phyloP scores from a whole-genome alignment of 1,284 basidiomycete species.

The Tilletia horrida region DNA sequence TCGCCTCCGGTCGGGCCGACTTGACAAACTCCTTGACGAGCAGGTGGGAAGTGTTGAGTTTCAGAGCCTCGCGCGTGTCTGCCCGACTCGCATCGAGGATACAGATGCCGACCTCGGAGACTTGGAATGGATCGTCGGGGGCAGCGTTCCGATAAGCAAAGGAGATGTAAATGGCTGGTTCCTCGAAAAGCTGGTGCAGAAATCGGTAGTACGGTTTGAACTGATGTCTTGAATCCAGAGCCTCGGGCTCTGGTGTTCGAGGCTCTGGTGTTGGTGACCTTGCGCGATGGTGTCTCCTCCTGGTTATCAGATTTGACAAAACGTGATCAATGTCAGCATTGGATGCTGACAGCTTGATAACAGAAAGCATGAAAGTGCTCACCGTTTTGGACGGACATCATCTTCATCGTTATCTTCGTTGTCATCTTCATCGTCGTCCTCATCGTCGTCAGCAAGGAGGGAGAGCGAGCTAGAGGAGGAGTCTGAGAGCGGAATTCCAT shows the following conservation, averaged over 20 bases:
- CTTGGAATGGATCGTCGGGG: neutral
- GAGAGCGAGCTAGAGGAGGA: neutral
- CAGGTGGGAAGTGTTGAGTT: neutral
- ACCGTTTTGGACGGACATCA: neutral
- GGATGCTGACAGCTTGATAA: too few relatives aligned
- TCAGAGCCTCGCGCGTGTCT: neutral
- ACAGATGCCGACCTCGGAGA: constrained; percentile 5
- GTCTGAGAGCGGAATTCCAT: neutral
- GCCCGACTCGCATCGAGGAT: neutral
- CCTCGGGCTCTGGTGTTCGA: neutral
- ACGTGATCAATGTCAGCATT: too few relatives aligned
- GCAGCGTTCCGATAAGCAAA: neutral
- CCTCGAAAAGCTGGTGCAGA: neutral
- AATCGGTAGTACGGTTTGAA: neutral
- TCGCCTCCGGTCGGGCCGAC: neutral
- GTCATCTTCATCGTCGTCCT: neutral
- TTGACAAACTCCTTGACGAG: neutral
- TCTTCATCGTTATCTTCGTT: constrained; percentile 1
- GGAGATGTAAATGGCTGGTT: neutral
- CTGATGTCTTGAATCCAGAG: neutral
- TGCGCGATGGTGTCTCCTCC: too few relatives aligned
- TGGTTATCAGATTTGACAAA: too few relatives aligned
- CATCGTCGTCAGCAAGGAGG: neutral
- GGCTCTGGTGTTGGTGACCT: too few relatives aligned
- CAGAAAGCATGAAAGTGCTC: too few relatives aligned